Evolutionary conservation across 2,329 filamentous ascomycete species (phyloP), one percentile per base, ranked within the genome.

Genomic region (Cladophialophora psammophila): DNA sequence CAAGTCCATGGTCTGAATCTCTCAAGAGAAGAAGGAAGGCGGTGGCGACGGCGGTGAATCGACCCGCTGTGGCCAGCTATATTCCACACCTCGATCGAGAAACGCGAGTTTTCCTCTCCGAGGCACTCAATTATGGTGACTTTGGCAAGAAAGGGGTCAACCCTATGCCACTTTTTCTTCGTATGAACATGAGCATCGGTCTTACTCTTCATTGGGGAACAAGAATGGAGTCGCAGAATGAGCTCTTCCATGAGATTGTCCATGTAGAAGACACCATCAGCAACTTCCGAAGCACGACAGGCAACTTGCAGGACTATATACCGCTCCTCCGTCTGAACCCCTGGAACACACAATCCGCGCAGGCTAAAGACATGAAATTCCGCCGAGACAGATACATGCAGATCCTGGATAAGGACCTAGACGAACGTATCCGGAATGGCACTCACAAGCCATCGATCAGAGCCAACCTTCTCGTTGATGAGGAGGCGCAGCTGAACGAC

Each of bases 101-200:
- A 75, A 86, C 86, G 1, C 85, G 84, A 15, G 85, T 86, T 56
- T 90, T 90, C 60, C 79, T 90, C 54, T 81, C 82, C 42, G 88
- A 90, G 66, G 81, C 88, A 0, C 80, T 86, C 65, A 80, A 82
- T 18, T 85, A 88, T 67, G 88, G 88, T 1, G 77, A 83, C 4
- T 81, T 79, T 1, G 88, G 88, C 0, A 77, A 78, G 1, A 77
- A 77, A 1, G 81, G 85, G 0, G 83, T 90, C 0, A 86, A 90
- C 63, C 87, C 88, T 0, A 87, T 90, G 86, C 86, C 88, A 0
- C 87, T 89, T 83, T 89, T 90, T 53, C 88, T 90, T 71, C 84
- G 88, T 0, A 80, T 90, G 0, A 85, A 83, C n/a, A 77, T 90
- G 5, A 88, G 85, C 26, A 79, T 90, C 3, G 83, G 86, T 0